These are phyloP conservation scores for Colletotrichum australisinense DNA, from an alignment of 2,329 filamentous ascomycete species.

Conservation along the genomic window DNA sequence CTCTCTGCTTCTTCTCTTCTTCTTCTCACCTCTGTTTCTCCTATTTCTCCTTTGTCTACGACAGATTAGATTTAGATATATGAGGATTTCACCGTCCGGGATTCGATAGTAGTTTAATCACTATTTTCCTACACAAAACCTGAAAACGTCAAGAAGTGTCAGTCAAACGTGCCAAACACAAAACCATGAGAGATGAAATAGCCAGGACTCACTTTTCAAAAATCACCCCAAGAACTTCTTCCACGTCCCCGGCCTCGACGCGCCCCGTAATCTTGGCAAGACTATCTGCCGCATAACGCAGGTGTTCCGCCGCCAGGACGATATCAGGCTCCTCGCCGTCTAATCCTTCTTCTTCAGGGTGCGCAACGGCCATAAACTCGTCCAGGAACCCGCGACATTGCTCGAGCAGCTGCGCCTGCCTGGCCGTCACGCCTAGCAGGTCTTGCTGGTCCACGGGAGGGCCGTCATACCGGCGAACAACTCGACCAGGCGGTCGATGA, in stretches of 20 bases:
- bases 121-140: constrained; percentile 69
- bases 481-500: constrained; percentile 75
- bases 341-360: constrained; percentile 40
- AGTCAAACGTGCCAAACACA: constrained; percentile 6
- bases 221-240: constrained; percentile 95
- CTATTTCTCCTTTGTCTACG: background rate
- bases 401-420: constrained; percentile 84
- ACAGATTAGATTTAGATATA: constrained; percentile 24
- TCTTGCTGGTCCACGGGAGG: constrained; percentile 80
- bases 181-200: background rate
- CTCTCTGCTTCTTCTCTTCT: background rate
- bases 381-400: constrained; percentile 79
- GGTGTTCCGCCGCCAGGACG: constrained; percentile 88
- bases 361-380: constrained; percentile 75
- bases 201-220: constrained; percentile 86
- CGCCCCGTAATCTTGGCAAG: constrained; percentile 90
- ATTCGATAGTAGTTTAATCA: constrained; percentile 9
- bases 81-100: constrained; percentile 19
- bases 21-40: background rate
- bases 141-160: constrained; percentile 38
- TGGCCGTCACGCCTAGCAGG: constrained; percentile 88
- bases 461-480: constrained; percentile 79
- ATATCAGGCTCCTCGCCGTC: constrained; percentile 74
- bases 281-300: constrained; percentile 82
- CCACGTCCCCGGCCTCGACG: constrained; percentile 88